Percentiles rank a stretch among this genome's conserved stretches.
Evolutionary conservation across 164 flowering plant species (phyloP).

Genomic region (Sextonia rubra): DNA sequence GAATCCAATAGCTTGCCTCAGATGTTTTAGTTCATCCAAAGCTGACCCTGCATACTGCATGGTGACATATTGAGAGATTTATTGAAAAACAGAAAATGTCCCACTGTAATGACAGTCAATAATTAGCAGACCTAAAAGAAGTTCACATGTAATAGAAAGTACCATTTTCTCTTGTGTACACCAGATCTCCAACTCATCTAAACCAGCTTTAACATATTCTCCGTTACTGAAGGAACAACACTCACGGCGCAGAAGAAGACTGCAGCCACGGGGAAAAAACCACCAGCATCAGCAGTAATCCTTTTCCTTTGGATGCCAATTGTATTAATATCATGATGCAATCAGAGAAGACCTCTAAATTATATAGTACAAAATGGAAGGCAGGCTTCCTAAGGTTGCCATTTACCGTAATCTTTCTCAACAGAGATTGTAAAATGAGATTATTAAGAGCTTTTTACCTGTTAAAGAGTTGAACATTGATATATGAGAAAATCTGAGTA

Average conservation of each 20-base stretch:
- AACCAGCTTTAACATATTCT: constrained; percentile 79
- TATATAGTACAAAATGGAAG: too few species aligned
- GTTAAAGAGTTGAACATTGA: constrained; percentile 80
- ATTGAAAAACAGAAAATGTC: too few species aligned
- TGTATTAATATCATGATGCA: not conserved
- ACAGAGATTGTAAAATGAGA: too few species aligned
- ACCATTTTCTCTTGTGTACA: constrained; percentile 71
- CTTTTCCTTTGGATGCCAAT: too few species aligned
- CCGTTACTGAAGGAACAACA: constrained; percentile 87
- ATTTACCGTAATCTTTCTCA: too few species aligned
- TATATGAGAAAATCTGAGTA: constrained; percentile 63
- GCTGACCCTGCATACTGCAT: constrained; percentile 78
- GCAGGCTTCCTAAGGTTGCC: too few species aligned
- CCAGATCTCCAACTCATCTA: constrained; percentile 82
- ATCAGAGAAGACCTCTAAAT: not conserved
- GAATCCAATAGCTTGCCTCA: constrained; percentile 81
- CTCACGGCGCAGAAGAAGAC: constrained; percentile 81
- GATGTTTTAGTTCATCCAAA: constrained; percentile 82
- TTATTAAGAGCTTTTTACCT: constrained; percentile 34
- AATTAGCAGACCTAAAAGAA: too few species aligned
- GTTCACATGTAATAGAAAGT: not conserved
- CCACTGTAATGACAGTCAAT: too few species aligned
- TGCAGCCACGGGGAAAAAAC: constrained; percentile 21
- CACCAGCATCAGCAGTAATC: not conserved
- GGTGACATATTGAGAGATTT: too few species aligned